Conservation (phyloP, 805 yeast genomes). For the Kodamaea hsintzibuensis region DNA sequence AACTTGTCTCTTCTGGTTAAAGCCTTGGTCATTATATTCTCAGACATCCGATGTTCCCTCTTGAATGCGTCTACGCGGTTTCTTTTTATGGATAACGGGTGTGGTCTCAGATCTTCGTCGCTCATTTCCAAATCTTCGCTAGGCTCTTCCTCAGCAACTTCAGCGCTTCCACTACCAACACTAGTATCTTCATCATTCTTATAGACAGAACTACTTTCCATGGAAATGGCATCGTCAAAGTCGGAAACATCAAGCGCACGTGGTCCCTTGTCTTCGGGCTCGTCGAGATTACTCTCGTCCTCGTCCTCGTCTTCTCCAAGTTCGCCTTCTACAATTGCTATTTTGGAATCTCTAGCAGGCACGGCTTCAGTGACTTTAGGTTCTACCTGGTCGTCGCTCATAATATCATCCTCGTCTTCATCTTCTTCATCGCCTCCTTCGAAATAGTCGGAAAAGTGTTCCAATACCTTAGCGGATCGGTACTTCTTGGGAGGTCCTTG, state of each 20-base stretch:
- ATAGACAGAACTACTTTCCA: conserved; percentile 20
- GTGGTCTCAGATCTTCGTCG: conserved; percentile 4
- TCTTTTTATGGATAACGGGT: conserved; percentile 2
- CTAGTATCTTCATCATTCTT: conserved; percentile 12
- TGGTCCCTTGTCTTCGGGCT: conserved; percentile 15
- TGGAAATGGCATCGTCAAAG: conserved; percentile 21
- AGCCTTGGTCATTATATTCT: background rate
- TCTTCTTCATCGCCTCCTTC: conserved; percentile 4
- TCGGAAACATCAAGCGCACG: conserved; percentile 25
- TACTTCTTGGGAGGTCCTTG: conserved; percentile 7
- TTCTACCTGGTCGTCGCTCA: conserved; percentile 15
- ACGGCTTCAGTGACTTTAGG: background rate
- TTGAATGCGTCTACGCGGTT: background rate
- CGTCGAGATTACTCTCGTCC: conserved; percentile 27
- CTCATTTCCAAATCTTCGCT: conserved; percentile 5
- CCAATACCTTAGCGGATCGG: background rate
- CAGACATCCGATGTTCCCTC: background rate
- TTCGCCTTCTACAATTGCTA: background rate
- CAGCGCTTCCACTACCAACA: conserved; percentile 6
- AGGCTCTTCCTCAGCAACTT: conserved; percentile 1
- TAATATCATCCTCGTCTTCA: background rate
- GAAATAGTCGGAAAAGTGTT: background rate
- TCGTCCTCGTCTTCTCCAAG: conserved; percentile 11
- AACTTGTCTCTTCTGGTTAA: conserved; percentile 7
- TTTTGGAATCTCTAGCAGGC: background rate